Conservation (phyloP, 176 grass and related monocot genomes). For the Phyllostachys edulis region DNA sequence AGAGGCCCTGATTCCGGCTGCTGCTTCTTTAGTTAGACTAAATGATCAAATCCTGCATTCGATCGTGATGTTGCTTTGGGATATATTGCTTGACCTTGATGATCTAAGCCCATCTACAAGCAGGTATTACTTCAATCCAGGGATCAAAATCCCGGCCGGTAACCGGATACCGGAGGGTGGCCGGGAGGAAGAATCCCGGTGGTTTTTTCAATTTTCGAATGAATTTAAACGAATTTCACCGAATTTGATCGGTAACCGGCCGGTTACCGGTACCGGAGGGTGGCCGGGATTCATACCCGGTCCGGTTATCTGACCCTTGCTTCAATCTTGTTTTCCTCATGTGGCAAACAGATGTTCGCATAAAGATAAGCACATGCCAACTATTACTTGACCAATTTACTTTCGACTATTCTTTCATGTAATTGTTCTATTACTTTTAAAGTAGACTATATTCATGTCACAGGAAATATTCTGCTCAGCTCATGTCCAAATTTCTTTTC, state of each 20-base stretch:
- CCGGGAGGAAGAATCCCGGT: too few relatives aligned
- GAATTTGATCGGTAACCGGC: too few relatives aligned
- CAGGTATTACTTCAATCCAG: constrained; percentile 64
- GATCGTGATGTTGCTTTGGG: constrained; percentile 98
- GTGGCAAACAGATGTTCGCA: not conserved
- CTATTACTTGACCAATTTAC: constrained; percentile 1
- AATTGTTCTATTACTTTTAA: constrained; percentile 1
- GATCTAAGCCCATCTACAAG: constrained; percentile 98
- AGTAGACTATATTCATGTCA: constrained; percentile 9
- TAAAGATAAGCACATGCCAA: not conserved
- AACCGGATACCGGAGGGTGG: too few relatives aligned
- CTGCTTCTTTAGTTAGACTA: constrained; percentile 76
- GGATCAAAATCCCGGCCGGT: too few relatives aligned
- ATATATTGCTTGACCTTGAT: constrained; percentile 98
- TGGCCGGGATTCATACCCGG: too few relatives aligned
- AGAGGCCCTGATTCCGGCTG: constrained; percentile 91
- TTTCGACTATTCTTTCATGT: not conserved
- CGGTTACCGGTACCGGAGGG: too few relatives aligned
- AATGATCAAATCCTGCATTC: constrained; percentile 81
- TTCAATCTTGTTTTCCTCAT: constrained; percentile 13
- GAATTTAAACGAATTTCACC: too few relatives aligned
- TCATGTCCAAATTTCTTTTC: constrained; percentile 27
- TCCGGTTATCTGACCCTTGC: too few relatives aligned
- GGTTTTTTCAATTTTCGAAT: too few relatives aligned
- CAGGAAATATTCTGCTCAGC: constrained; percentile 1